These are phyloP conservation scores for Boletus pseudopeckii DNA, from an alignment of 768 basidiomycete genomes.

Conservation along the genomic window DNA sequence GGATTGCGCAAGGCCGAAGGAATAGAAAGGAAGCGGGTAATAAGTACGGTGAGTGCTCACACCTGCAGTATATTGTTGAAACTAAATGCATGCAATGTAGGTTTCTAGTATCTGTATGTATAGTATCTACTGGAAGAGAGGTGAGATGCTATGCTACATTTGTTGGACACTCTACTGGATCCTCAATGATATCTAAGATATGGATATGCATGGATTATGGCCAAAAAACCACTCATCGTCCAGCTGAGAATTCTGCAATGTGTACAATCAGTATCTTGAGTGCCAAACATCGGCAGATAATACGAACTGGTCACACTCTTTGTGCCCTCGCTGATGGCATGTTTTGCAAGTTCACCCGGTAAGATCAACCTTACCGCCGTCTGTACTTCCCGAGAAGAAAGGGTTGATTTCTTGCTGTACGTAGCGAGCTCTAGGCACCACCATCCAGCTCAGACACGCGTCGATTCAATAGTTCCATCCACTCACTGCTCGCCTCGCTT, in stretches of 20 bases:
- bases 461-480: neutral
- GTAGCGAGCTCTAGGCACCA: slow-evolving; percentile 49
- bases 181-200: neutral
- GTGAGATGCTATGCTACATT: slow-evolving; percentile 26
- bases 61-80: too few relatives aligned
- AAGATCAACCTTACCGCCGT: slow-evolving; percentile 67
- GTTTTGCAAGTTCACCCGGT: slow-evolving; percentile 70
- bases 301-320: slow-evolving; percentile 53
- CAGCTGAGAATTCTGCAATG: slow-evolving; percentile 27
- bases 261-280: neutral
- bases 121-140: slow-evolving; percentile 4
- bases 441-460: neutral
- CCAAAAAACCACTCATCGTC: neutral
- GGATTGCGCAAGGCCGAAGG: slow-evolving; percentile 75
- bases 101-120: slow-evolving; percentile 17
- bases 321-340: slow-evolving; percentile 73
- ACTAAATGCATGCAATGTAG: slow-evolving; percentile 6
- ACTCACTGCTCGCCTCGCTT: slow-evolving; percentile 48
- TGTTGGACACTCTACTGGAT: neutral
- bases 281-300: neutral
- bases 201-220: neutral
- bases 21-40: slow-evolving; percentile 89
- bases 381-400: slow-evolving; percentile 72
- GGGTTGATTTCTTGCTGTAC: slow-evolving; percentile 71
- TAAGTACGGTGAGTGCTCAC: slow-evolving; percentile 70